Percentiles rank a stretch among this genome's conserved stretches.
Evolutionary conservation across 768 basidiomycete genomes (phyloP).

Genomic region (Gymnopilus dilepis): DNA sequence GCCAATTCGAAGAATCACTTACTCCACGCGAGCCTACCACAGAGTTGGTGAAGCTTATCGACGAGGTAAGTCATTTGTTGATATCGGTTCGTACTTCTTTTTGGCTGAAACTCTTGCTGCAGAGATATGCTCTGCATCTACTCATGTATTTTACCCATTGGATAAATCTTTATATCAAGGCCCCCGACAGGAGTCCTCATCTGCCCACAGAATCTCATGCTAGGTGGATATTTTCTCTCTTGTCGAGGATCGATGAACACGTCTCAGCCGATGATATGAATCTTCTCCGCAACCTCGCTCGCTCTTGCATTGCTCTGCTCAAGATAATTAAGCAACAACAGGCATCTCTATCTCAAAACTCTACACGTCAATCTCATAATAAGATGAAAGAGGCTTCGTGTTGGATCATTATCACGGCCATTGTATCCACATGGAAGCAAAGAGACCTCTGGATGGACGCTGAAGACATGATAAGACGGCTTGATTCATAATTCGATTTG

Average conservation of each 20-base stretch:
- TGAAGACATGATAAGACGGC: constrained; percentile 49
- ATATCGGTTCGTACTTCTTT: constrained; percentile 2
- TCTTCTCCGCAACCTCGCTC: constrained; percentile 74
- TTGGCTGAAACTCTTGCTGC: constrained; percentile 23
- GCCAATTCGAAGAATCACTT: constrained; percentile 16
- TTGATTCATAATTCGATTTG: neutral
- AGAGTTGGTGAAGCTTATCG: constrained; percentile 58
- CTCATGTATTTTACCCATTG: constrained; percentile 87
- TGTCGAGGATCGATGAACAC: constrained; percentile 70
- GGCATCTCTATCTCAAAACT: constrained; percentile 17
- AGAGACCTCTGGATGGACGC: constrained; percentile 83
- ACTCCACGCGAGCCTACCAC: constrained; percentile 65
- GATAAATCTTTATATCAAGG: constrained; percentile 68
- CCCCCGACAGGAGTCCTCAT: constrained; percentile 40
- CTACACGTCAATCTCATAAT: constrained; percentile 14
- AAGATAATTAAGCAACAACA: constrained; percentile 36
- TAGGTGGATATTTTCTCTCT: constrained; percentile 79
- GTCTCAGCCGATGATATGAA: constrained; percentile 79
- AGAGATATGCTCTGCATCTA: constrained; percentile 76
- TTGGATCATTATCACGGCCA: constrained; percentile 74
- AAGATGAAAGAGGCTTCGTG: constrained; percentile 54
- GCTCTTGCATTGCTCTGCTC: constrained; percentile 65
- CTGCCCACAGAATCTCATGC: constrained; percentile 62
- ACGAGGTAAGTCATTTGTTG: constrained; percentile 56
- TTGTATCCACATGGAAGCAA: constrained; percentile 79